Conservation (phyloP, 2,329 filamentous ascomycete species). For the Diaporthe helianthi region DNA sequence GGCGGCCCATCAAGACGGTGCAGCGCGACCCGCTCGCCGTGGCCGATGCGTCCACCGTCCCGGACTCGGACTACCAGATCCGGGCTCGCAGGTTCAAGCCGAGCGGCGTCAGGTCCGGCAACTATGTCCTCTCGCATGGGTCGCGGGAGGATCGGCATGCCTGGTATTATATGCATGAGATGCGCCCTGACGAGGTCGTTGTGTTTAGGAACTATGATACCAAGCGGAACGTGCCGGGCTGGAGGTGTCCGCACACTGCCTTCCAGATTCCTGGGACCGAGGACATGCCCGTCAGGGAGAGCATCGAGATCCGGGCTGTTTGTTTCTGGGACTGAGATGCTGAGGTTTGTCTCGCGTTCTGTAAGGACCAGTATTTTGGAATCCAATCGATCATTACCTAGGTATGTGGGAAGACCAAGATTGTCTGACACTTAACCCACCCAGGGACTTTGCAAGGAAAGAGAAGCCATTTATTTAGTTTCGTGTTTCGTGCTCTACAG, state of each 20-base stretch:
- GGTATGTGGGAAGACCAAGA: no score
- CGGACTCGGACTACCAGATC: constrained; percentile 48
- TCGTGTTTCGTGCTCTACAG: background rate
- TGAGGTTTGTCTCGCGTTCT: no score
- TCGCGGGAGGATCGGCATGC: background rate
- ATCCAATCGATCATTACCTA: background rate
- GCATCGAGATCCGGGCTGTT: constrained; percentile 4
- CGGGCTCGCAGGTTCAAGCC: constrained; percentile 43
- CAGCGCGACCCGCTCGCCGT: constrained; percentile 50
- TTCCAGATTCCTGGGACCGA: constrained; percentile 14
- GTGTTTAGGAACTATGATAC: constrained; percentile 69
- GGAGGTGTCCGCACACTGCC: constrained; percentile 40
- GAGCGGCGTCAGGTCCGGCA: constrained; percentile 38
- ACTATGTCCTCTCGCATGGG: constrained; percentile 13
- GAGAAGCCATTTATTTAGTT: background rate
- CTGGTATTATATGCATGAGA: constrained; percentile 61
- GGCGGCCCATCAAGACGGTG: constrained; percentile 58
- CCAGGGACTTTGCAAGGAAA: background rate
- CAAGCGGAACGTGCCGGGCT: constrained; percentile 39
- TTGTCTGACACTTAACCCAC: no score
- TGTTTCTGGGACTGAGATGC: background rate
- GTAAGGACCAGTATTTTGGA: background rate
- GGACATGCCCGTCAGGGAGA: constrained; percentile 13
- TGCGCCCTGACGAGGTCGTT: constrained; percentile 60
- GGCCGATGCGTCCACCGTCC: constrained; percentile 47